These are phyloP conservation scores for Tephrocybe rancida DNA, from an alignment of 768 basidiomycete genomes.

Conservation along the genomic window DNA sequence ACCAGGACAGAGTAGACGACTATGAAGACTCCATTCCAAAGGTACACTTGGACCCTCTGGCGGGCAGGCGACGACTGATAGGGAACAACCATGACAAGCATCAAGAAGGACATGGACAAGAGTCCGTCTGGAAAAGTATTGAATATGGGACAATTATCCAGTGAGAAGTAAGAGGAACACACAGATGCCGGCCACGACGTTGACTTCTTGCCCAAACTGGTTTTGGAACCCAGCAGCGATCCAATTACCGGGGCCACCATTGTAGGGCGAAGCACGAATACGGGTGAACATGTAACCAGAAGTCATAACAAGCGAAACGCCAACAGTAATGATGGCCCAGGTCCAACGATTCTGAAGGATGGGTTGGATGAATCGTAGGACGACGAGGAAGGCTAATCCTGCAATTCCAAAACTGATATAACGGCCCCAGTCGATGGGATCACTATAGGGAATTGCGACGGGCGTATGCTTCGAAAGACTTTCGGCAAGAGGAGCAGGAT, in stretches of 20 bases:
- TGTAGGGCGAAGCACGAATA: slow-evolving; percentile 80
- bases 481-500: slow-evolving; percentile 73
- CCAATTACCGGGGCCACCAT: slow-evolving; percentile 68
- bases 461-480: slow-evolving; percentile 78
- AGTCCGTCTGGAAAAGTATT: slow-evolving; percentile 76
- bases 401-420: slow-evolving; percentile 49
- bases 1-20: slow-evolving; percentile 87
- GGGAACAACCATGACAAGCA: slow-evolving; percentile 82
- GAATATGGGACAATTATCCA: not conserved
- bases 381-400: slow-evolving; percentile 47
- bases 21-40: slow-evolving; percentile 84
- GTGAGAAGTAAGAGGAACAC: slow-evolving; percentile 33
- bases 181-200: slow-evolving; percentile 88
- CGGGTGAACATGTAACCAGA: slow-evolving; percentile 96
- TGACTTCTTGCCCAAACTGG: slow-evolving; percentile 92
- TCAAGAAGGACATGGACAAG: slow-evolving; percentile 75
- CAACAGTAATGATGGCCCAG: slow-evolving; percentile 66
- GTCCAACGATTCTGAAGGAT: slow-evolving; percentile 74
- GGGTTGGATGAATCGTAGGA: slow-evolving; percentile 63
- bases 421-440: slow-evolving; percentile 75
- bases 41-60: slow-evolving; percentile 86
- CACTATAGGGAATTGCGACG: slow-evolving; percentile 76
- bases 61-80: slow-evolving; percentile 68
- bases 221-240: slow-evolving; percentile 88
- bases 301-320: slow-evolving; percentile 80